Conservation (phyloP, 345 rosid species). For the Arabidopsis suecica region DNA sequence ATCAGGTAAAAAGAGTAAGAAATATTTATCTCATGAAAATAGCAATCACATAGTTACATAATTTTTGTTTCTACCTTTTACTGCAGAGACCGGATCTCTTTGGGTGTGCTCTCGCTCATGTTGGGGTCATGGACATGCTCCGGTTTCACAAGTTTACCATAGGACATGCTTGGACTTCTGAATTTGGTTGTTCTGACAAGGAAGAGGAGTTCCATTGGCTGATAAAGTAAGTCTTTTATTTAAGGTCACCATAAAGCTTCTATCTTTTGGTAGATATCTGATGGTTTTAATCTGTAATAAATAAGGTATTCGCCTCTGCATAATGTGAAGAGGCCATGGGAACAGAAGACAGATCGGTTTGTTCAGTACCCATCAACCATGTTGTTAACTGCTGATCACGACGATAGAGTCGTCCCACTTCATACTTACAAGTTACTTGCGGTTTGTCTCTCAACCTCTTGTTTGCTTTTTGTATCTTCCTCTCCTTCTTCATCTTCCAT, state of each 20-base stretch:
- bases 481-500: not conserved
- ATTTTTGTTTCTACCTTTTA: not conserved
- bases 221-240: slow-evolving; percentile 62
- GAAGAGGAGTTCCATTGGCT: slow-evolving; percentile 94
- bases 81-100: slow-evolving; percentile 95
- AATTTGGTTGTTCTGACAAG: slow-evolving; percentile 84
- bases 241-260: slow-evolving; percentile 3
- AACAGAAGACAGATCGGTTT: slow-evolving; percentile 48
- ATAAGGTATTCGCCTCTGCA: slow-evolving; percentile 93
- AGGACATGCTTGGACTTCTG: slow-evolving; percentile 98
- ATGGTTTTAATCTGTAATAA: slow-evolving; percentile 4
- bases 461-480: slow-evolving; percentile 23
- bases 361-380: slow-evolving; percentile 87
- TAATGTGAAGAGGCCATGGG: slow-evolving; percentile 96
- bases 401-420: slow-evolving; percentile 88
- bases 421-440: slow-evolving; percentile 88
- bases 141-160: slow-evolving; percentile 94
- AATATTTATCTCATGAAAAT: not conserved
- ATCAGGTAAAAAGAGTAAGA: slow-evolving; percentile 62
- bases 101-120: slow-evolving; percentile 98
- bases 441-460: slow-evolving; percentile 52
- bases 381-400: slow-evolving; percentile 97
- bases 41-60: slow-evolving; percentile 14
- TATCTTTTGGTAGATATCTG: slow-evolving; percentile 9
- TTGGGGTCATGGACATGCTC: slow-evolving; percentile 99